Conservation (phyloP, 148 eudicot species). For the Cornus suecica region DNA sequence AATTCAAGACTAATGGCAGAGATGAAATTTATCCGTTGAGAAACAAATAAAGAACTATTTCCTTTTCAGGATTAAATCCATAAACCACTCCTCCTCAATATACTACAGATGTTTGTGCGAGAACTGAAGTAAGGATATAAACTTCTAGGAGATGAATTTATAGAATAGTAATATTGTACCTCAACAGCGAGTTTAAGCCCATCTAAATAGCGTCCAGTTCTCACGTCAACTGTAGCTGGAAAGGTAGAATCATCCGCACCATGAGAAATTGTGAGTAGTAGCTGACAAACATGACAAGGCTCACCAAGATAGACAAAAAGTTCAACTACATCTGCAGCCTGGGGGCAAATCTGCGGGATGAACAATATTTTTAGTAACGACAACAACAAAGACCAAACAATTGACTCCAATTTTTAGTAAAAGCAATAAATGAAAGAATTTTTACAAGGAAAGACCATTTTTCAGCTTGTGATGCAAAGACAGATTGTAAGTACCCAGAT, state of each 20-base stretch:
- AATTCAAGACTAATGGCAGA: background rate
- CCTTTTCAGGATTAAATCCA: background rate
- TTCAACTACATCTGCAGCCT: slow-evolving; percentile 90
- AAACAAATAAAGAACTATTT: background rate
- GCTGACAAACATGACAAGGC: slow-evolving; percentile 98
- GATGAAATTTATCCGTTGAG: background rate
- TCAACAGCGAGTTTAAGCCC: slow-evolving; percentile 90
- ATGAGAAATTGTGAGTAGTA: slow-evolving; percentile 91
- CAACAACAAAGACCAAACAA: background rate
- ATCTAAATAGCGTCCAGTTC: slow-evolving; percentile 84
- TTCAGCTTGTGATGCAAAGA: slow-evolving; percentile 8
- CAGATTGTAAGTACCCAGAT: slow-evolving; percentile 64
- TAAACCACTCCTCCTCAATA: background rate
- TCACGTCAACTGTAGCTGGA: slow-evolving; percentile 93
- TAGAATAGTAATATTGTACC: slow-evolving; percentile 48
- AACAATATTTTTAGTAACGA: slow-evolving; percentile 14
- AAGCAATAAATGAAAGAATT: background rate
- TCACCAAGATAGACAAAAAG: slow-evolving; percentile 88
- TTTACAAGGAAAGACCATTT: background rate
- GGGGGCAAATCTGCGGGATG: slow-evolving; percentile 72
- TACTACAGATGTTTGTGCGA: background rate
- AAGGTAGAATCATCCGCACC: slow-evolving; percentile 94
- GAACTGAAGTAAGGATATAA: slow-evolving; percentile 6
- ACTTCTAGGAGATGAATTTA: slow-evolving; percentile 4
- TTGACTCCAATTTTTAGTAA: background rate